A percentile compares a stretch with the other conserved stretches of the same genome.
These are phyloP conservation scores for Skeletonema potamos DNA, from an alignment of 108 stramenopile genomes.

Conservation along the genomic window DNA sequence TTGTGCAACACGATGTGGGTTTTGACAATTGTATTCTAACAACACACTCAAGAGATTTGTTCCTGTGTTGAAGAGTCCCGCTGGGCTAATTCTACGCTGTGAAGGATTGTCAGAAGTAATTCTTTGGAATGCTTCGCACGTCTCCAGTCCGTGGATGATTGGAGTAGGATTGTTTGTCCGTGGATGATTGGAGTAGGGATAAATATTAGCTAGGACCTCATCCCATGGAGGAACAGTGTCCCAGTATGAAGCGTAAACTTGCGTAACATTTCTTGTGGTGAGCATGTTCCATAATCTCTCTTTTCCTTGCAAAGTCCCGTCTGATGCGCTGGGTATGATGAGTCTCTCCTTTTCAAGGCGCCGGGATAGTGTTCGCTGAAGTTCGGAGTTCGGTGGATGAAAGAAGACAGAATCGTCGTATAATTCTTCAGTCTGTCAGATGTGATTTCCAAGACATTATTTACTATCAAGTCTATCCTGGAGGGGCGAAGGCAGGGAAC, in stretches of 20 bases:
- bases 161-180: slow-evolving; percentile 16
- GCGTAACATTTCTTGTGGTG: slow-evolving; percentile 33
- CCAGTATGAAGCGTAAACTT: slow-evolving; percentile 39
- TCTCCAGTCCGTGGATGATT: slow-evolving; percentile 50
- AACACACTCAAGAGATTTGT: slow-evolving; percentile 77
- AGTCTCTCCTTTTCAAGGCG: not conserved
- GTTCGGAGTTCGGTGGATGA: no score
- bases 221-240: slow-evolving; percentile 33
- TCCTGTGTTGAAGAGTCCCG: slow-evolving; percentile 87
- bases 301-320: slow-evolving; percentile 38
- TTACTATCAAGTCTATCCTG: no score
- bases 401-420: no score
- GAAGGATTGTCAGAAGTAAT: slow-evolving; percentile 30
- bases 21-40: slow-evolving; percentile 65
- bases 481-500: no score
- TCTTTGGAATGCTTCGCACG: slow-evolving; percentile 40
- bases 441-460: no score
- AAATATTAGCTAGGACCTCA: slow-evolving; percentile 16
- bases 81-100: slow-evolving; percentile 43
- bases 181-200: slow-evolving; percentile 38
- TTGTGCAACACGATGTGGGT: slow-evolving; percentile 36
- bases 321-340: slow-evolving; percentile 29
- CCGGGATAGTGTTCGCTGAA: no score
- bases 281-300: slow-evolving; percentile 35
- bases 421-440: no score